A percentile compares a stretch with the other conserved stretches of the same genome.
These are phyloP conservation scores for Petrea volubilis DNA, from an alignment of 257 asterid genomes.

Conservation along the genomic window DNA sequence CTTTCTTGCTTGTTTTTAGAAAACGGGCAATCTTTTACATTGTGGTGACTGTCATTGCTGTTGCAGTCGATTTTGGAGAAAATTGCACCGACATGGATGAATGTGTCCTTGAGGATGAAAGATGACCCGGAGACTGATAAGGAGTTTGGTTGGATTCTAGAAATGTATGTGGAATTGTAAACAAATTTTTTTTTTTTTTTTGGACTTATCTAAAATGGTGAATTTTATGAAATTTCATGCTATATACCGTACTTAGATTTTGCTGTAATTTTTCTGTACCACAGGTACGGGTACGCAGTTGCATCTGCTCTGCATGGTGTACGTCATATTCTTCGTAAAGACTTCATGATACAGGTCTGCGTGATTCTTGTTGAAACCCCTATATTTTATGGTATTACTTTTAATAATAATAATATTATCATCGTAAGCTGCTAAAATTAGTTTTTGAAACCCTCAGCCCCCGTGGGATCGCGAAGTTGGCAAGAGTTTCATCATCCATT, in stretches of 20 bases:
- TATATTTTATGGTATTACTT: too few species aligned
- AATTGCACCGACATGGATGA: slow-evolving; percentile 99
- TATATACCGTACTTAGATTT: slow-evolving; percentile 16
- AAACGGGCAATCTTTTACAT: too few species aligned
- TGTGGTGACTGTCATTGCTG: slow-evolving; percentile 18
- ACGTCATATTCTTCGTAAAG: slow-evolving; percentile 80
- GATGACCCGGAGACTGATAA: slow-evolving; percentile 95
- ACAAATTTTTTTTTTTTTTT: background rate
- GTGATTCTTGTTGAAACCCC: slow-evolving; percentile 20
- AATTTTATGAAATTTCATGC: background rate
- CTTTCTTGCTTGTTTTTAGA: too few species aligned
- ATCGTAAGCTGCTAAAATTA: too few species aligned
- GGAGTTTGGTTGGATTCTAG: slow-evolving; percentile 98
- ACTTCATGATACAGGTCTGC: slow-evolving; percentile 93
- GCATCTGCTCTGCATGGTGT: slow-evolving; percentile 98
- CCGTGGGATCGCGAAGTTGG: too few species aligned
- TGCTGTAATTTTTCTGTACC: slow-evolving; percentile 21
- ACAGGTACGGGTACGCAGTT: slow-evolving; percentile 92
- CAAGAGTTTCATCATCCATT: too few species aligned
- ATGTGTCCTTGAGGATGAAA: slow-evolving; percentile 93
- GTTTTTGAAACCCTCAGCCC: too few species aligned
- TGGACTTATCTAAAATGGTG: too few species aligned
- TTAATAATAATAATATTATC: too few species aligned
- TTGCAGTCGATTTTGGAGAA: slow-evolving; percentile 79
- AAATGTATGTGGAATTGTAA: slow-evolving; percentile 62